phyloP scores from a whole-genome alignment of 768 basidiomycete genomes.

The Boletus rex-veris region DNA sequence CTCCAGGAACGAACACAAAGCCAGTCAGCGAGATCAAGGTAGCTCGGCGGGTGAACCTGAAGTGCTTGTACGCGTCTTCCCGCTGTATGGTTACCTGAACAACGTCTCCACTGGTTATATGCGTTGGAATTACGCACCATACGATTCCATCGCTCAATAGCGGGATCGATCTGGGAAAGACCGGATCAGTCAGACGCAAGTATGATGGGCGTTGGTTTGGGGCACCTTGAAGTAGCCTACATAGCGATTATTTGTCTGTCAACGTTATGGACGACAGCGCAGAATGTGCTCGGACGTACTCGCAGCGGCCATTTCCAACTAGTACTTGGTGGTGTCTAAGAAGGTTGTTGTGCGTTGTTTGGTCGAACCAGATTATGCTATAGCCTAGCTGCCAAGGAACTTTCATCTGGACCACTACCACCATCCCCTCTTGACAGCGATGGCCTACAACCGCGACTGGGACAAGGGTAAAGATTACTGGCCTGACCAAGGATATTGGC shows the following conservation, averaged over 20 bases:
- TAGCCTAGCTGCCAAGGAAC: background rate
- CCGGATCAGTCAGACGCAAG: background rate
- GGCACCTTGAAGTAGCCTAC: slow-evolving; percentile 59
- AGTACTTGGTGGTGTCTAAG: slow-evolving; percentile 17
- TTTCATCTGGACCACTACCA: slow-evolving; percentile 21
- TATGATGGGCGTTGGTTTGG: background rate
- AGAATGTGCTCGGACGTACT: slow-evolving; percentile 36
- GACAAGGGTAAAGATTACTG: slow-evolving; percentile 71
- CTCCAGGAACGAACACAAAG: slow-evolving; percentile 60
- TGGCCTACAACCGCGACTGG: slow-evolving; percentile 86
- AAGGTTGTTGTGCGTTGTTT: slow-evolving; percentile 32
- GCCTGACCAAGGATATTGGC: slow-evolving; percentile 46
- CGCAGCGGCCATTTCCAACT: slow-evolving; percentile 59
- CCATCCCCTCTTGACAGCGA: slow-evolving; percentile 25
- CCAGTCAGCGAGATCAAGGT: slow-evolving; percentile 61
- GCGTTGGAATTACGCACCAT: slow-evolving; percentile 44
- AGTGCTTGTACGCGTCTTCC: slow-evolving; percentile 79
- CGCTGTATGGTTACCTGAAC: slow-evolving; percentile 44
- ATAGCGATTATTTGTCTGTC: slow-evolving; percentile 13
- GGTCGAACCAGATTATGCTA: slow-evolving; percentile 10
- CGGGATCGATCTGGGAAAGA: slow-evolving; percentile 43
- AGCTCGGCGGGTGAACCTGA: slow-evolving; percentile 72
- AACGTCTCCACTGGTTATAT: background rate
- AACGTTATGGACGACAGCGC: slow-evolving; percentile 4
- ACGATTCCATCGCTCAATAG: slow-evolving; percentile 57